phyloP scores from a whole-genome alignment of 768 basidiomycete species.

The Lactarius quietus region DNA sequence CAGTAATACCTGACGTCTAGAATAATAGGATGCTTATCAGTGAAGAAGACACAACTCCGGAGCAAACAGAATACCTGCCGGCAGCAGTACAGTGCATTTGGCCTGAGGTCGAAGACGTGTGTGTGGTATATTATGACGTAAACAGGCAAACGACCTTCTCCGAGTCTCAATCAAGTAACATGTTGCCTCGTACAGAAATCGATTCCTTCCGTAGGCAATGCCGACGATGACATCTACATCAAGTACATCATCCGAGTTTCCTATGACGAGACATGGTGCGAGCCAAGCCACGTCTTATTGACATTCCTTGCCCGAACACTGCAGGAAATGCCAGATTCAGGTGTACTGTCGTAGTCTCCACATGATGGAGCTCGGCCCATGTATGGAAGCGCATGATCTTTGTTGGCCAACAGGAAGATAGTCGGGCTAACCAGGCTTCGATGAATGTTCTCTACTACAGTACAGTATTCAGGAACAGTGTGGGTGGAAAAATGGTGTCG shows the following conservation, averaged over 20 bases:
- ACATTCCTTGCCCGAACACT: slow-evolving; percentile 41
- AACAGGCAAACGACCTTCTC: background rate
- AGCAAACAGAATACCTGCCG: no score
- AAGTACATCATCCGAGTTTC: slow-evolving; percentile 48
- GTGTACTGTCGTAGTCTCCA: slow-evolving; percentile 37
- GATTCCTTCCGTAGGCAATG: slow-evolving; percentile 27
- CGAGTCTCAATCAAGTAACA: background rate
- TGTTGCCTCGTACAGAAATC: slow-evolving; percentile 1
- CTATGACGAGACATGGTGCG: slow-evolving; percentile 36
- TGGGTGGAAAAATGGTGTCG: slow-evolving; percentile 27
- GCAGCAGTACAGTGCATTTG: no score
- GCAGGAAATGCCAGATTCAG: slow-evolving; percentile 32
- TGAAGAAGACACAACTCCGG: no score
- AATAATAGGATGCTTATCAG: background rate
- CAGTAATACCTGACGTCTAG: no score
- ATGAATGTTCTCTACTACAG: slow-evolving; percentile 48
- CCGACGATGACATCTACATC: slow-evolving; percentile 43
- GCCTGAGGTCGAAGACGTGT: no score
- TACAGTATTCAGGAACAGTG: no score
- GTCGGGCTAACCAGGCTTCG: slow-evolving; percentile 42
- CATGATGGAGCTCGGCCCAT: background rate
- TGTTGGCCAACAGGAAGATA: no score
- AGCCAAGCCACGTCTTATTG: slow-evolving; percentile 39
- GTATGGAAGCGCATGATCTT: slow-evolving; percentile 24
- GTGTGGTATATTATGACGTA: background rate